Conservation (phyloP, 805 yeast species). For the Kregervanrija fluxuum region DNA sequence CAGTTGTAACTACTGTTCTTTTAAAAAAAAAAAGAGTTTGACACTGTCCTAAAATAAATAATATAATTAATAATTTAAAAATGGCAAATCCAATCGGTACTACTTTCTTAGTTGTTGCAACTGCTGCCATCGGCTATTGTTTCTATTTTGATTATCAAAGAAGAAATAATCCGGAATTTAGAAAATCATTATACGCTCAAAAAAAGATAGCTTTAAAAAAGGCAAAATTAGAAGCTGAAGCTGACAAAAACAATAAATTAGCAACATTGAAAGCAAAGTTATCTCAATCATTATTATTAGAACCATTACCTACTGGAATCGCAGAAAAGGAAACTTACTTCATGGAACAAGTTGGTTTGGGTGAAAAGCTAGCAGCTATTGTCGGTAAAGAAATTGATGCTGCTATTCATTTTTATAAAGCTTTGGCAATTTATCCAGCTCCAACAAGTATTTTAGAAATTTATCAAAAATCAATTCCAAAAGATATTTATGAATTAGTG, state of each 20-base stretch:
- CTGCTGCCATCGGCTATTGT: conserved; percentile 66
- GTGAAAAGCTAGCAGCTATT: conserved; percentile 68
- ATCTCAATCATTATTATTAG: conserved; percentile 52
- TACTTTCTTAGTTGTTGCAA: conserved; percentile 26
- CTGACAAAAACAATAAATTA: conserved; percentile 53
- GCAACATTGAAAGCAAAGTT: conserved; percentile 56
- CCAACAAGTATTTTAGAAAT: conserved; percentile 88
- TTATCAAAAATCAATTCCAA: conserved; percentile 84
- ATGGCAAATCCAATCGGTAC: conserved; percentile 11
- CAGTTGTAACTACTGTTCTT: background rate
- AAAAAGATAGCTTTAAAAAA: conserved; percentile 54
- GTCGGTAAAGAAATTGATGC: conserved; percentile 72
- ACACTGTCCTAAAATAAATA: background rate
- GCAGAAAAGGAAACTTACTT: conserved; percentile 69
- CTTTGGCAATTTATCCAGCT: conserved; percentile 86
- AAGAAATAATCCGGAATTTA: conserved; percentile 74
- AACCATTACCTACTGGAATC: conserved; percentile 71
- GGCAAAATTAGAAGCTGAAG: conserved; percentile 46
- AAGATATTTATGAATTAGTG: conserved; percentile 72
- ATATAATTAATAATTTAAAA: background rate
- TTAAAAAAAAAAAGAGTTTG: background rate
- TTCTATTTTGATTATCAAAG: conserved; percentile 89
- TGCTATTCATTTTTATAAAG: conserved; percentile 89
- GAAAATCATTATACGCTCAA: conserved; percentile 62
- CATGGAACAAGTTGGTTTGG: conserved; percentile 74